Evolutionary conservation across 192 early-diverging fungal species (phyloP).

Genomic region (Backusella luteola): DNA sequence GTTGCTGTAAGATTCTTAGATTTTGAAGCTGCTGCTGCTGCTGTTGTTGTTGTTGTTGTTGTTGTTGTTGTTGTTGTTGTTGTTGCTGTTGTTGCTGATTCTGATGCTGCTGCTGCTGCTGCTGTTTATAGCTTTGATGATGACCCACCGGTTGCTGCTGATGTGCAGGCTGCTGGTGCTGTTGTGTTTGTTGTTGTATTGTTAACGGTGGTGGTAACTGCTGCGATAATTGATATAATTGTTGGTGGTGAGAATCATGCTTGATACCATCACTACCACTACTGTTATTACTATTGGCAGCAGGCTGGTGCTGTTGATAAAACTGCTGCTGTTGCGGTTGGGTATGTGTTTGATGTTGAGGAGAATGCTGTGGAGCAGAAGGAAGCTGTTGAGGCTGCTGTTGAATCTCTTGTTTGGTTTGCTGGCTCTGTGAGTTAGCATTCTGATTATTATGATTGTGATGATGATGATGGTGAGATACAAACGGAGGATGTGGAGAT

Average conservation of each 20-base stretch:
- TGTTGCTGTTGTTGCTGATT: not conserved
- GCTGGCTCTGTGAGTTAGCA: not conserved
- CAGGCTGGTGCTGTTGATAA: not conserved
- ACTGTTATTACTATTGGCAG: not conserved
- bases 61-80: not conserved
- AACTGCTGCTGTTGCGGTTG: not conserved
- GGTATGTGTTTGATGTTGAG: not conserved
- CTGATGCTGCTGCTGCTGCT: not conserved
- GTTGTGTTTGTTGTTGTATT: not conserved
- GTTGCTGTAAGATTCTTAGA: not conserved
- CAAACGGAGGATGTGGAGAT: conserved; percentile 28
- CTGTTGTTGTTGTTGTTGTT: not conserved
- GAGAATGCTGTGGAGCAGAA: not conserved
- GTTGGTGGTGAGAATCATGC: not conserved
- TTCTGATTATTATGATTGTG: conserved; percentile 4
- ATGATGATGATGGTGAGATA: conserved; percentile 6
- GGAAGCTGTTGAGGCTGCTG: not conserved
- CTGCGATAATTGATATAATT: not conserved
- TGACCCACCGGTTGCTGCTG: not conserved
- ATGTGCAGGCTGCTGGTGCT: not conserved
- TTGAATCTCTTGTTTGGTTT: conserved; percentile 4
- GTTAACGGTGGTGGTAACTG: not conserved
- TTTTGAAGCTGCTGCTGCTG: not conserved
- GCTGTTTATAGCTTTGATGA: not conserved
- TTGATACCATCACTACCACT: not conserved